Evolutionary conservation across 495 filamentous ascomycete genomes (phyloP), one percentile per base, ranked within the genome.

Genomic region (Penicillium daleae): DNA sequence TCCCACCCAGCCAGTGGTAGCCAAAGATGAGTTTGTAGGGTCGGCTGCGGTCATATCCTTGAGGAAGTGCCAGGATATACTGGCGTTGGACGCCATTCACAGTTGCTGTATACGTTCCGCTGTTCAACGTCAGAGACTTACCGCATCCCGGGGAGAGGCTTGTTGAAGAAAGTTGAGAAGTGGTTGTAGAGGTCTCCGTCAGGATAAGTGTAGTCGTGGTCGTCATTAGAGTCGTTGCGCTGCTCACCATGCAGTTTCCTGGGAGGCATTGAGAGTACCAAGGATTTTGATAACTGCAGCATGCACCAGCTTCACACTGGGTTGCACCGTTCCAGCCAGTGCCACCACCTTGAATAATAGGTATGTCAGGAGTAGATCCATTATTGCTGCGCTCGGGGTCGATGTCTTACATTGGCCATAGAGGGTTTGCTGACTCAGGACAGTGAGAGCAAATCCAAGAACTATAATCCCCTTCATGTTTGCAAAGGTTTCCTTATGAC

Each of bases 11-110:
- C 48, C 48, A 51, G 48, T 51, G 48, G 13, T 27, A 31, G 27
- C 48, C 48, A 12, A 51, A 51, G 12, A 51, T 51, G 24, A 51
- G 48, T 12, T 51, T 51, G 48, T 51, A 27, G 19, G 48, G 21
- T 9, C 29, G 4, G 12, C 7, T 51, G 7, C 19, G 24, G 24
- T 51, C 48, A n/a, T 27, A 51, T 22, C 15, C 15, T 13, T 26
- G 9, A 24, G 48, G 48, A 26, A 51, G 48, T 3, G 48, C n/a
- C 12, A 51, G 48, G 48, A 51, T 51, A 24, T 51, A 51, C 27
- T 51, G 48, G 19, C 48, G 48, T 10, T 51, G 48, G 1, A 15
- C 4, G 48, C 48, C 48, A 9, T 51, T 51, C 48, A 51, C 48
- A 2, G 48, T 51, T 2, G 27, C 29, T 2, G 48, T 27, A 13